Evolutionary conservation across 306 rosid species (phyloP).

Genomic region (Lathyrus sativus): DNA sequence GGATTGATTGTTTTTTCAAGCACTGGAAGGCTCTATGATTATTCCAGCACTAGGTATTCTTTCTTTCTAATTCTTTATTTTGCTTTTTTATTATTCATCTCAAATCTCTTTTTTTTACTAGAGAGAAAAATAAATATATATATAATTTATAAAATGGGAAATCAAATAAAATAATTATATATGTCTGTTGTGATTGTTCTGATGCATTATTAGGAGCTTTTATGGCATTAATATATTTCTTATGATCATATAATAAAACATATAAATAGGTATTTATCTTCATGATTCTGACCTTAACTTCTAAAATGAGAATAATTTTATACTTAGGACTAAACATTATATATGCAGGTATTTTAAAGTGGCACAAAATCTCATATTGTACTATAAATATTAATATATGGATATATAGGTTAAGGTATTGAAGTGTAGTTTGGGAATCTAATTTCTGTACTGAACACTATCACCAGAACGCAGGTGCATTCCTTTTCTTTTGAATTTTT

Average conservation of each 20-base stretch:
- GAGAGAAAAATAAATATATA: background rate
- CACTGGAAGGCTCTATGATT: slow-evolving; percentile 53
- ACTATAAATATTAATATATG: background rate
- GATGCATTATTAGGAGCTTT: slow-evolving; percentile 26
- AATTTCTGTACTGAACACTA: background rate
- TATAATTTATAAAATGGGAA: slow-evolving; percentile 9
- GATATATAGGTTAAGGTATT: slow-evolving; percentile 12
- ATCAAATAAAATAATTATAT: background rate
- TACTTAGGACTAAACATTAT: too few species aligned
- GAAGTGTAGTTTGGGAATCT: slow-evolving; percentile 8
- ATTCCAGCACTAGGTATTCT: slow-evolving; percentile 48
- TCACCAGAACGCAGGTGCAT: slow-evolving; percentile 15
- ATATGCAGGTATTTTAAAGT: background rate
- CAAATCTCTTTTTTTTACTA: slow-evolving; percentile 5
- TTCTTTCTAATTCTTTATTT: background rate
- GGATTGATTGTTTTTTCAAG: slow-evolving; percentile 56
- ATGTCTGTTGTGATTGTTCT: slow-evolving; percentile 25
- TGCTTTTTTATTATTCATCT: background rate
- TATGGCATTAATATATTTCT: slow-evolving; percentile 19
- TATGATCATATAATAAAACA: background rate
- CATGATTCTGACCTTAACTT: too few species aligned
- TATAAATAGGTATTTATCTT: background rate
- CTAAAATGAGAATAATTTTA: too few species aligned
- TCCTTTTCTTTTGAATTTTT: slow-evolving; percentile 17
- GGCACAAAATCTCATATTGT: slow-evolving; percentile 2